phyloP scores from a whole-genome alignment of 2,329 filamentous ascomycete genomes.

The Fusarium udum region DNA sequence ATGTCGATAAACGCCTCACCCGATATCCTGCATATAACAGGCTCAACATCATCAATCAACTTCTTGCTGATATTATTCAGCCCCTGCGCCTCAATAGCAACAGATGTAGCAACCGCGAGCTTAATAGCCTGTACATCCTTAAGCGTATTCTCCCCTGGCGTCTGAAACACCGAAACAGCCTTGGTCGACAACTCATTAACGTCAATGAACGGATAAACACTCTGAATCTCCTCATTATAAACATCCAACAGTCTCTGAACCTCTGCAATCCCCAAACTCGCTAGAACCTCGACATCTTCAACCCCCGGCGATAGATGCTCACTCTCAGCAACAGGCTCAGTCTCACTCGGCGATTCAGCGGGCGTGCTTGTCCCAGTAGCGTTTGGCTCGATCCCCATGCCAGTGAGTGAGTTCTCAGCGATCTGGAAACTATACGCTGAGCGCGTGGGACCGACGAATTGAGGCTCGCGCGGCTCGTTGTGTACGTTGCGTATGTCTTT shows the following conservation, averaged over 20 bases:
- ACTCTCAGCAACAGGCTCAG: background rate
- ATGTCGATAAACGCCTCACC: constrained; percentile 10
- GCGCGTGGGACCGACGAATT: background rate
- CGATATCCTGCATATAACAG: constrained; percentile 6
- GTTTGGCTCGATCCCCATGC: background rate
- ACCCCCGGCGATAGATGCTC: background rate
- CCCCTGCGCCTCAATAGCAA: constrained; percentile 3
- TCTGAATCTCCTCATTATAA: background rate
- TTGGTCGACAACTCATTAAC: background rate
- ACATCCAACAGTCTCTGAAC: background rate
- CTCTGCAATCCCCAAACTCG: background rate
- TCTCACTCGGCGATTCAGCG: background rate
- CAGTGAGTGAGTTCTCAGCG: background rate
- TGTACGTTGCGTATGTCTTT: constrained; percentile 1
- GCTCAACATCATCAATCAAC: constrained; percentile 3
- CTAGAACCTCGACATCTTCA: background rate
- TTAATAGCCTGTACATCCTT: constrained; percentile 12
- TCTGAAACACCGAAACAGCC: background rate
- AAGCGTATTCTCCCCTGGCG: background rate
- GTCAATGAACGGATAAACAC: constrained; percentile 5
- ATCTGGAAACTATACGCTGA: constrained; percentile 18
- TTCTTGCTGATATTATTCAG: constrained; percentile 5
- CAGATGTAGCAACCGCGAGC: background rate
- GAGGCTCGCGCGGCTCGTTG: background rate
- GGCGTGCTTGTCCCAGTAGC: background rate